These are phyloP conservation scores for Cucumis sativus DNA, from an alignment of 306 rosid species.

Conservation along the genomic window Cucumber_9930_V3 NC_026657.2:31455501-31456000, in stretches of 20 bases:
- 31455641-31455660: slow-evolving; percentile 27
- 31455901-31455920: slow-evolving; percentile 71
- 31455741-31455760: slow-evolving; percentile 31
- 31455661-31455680: slow-evolving; percentile 29
- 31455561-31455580: slow-evolving; percentile 64
- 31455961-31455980: slow-evolving; percentile 52
- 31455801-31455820: slow-evolving; percentile 67
- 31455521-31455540: slow-evolving; percentile 50
- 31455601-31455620: slow-evolving; percentile 81
- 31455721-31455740: slow-evolving; percentile 46
- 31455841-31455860: slow-evolving; percentile 48
- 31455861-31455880: slow-evolving; percentile 46
- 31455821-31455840: slow-evolving; percentile 58
- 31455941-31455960: slow-evolving; percentile 54
- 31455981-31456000: slow-evolving; percentile 49
- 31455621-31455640: slow-evolving; percentile 39
- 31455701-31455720: slow-evolving; percentile 65
- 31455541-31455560: slow-evolving; percentile 49
- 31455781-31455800: slow-evolving; percentile 44
- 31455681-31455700: slow-evolving; percentile 67
- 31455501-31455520: slow-evolving; percentile 69
- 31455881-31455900: slow-evolving; percentile 53
- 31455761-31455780: slow-evolving; percentile 49
- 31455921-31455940: slow-evolving; percentile 64
- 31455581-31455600: slow-evolving; percentile 35